Base-by-base conservation (phyloP, 2,329 filamentous ascomycete species). In the Aspergillus costaricaensis region DNA sequence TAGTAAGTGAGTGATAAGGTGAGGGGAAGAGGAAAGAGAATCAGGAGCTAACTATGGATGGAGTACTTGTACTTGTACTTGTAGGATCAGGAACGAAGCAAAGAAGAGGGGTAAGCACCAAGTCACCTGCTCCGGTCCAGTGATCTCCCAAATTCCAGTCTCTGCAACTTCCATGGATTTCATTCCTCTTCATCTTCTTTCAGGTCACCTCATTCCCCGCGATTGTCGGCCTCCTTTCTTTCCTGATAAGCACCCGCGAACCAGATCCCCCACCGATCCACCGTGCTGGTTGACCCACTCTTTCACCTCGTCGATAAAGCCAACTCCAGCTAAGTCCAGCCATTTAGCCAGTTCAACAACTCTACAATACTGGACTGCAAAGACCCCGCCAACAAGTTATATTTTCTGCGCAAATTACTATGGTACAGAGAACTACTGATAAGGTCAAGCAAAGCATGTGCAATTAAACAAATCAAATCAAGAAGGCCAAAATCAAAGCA, bases 341-440 rank as follows among this genome's bases (percentile, higher is more conserved):
- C 17, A 19, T 43, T 19, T 5, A 2, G 38, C 38, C 9, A 44
- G 4, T 9, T 15, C 21, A 50, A 36, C 32, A 52, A 51, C 39
- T 48, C 44, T 58, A 55, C 39, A 53, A 21, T 12, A 44, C 17
- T 44, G 8, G 57, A n/a, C n/a, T 12, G 27, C 48, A 36, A 27
- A 27, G 55, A 70, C 67, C 72, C 72, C 70, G 69, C 69, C 68
- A 72, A 72, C 64, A 61, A 62, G 21, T 62, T 66, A 64, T 68
- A 65, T 68, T 72, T 67, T 67, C 68, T 72, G 71, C 65, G 69
- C 68, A 62, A 67, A 74, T 74, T 73, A 75, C 71, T 75, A 75
- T 74, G 71, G 71, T 75, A 75, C 73, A 75, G 71, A 63, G 70
- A 69, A 74, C 70, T 65, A 67, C 68, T 69, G 65, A 66, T 66